Conservation (phyloP, 2,329 filamentous ascomycete genomes). For the Dryadomyces quercivorus region DNA sequence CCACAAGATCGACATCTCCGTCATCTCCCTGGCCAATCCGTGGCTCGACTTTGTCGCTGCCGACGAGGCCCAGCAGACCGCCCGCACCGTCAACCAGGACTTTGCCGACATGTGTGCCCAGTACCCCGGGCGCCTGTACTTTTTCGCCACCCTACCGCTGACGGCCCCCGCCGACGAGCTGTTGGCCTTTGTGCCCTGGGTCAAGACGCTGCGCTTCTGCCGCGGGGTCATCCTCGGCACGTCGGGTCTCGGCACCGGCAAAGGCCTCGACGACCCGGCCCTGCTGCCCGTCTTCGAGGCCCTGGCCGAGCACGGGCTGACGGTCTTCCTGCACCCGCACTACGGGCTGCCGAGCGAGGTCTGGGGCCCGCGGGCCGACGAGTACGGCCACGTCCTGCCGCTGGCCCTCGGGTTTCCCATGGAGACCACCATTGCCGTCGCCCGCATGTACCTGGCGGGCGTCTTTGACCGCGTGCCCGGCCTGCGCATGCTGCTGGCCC, state of each 20-base stretch:
- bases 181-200: conserved; percentile 50
- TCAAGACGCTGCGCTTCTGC: conserved; percentile 52
- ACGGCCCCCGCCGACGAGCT: conserved; percentile 53
- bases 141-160: conserved; percentile 72
- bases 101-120: conserved; percentile 59
- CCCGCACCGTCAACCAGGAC: conserved; percentile 62
- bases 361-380: conserved; percentile 56
- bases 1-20: conserved; percentile 70
- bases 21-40: conserved; percentile 83
- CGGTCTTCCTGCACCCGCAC: conserved; percentile 82
- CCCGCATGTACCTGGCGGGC: conserved; percentile 75
- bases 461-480: conserved; percentile 66
- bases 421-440: conserved; percentile 83
- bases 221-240: conserved; percentile 86
- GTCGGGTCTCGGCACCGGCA: conserved; percentile 60
- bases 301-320: conserved; percentile 49
- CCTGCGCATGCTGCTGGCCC: conserved; percentile 67
- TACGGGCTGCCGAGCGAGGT: conserved; percentile 75
- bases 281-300: conserved; percentile 62
- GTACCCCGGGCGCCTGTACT: conserved; percentile 59
- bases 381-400: conserved; percentile 80
- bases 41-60: conserved; percentile 77
- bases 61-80: conserved; percentile 48
- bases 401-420: conserved; percentile 80
- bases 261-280: conserved; percentile 63